phyloP scores from a whole-genome alignment of 148 eudicot species.

The Rhododendron simsii region DNA sequence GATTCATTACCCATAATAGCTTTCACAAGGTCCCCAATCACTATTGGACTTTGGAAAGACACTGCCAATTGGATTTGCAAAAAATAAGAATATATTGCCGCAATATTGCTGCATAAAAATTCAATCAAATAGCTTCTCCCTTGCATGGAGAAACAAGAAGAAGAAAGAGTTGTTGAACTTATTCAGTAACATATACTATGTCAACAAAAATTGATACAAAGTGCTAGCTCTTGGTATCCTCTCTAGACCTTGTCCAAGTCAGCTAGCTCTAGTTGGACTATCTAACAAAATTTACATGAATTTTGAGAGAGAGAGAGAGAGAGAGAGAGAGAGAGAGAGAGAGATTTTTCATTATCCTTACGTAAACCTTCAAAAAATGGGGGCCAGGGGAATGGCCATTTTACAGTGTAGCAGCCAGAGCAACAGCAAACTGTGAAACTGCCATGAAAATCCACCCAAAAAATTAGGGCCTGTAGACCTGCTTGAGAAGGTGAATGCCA shows the following conservation, averaged over 20 bases:
- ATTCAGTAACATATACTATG: background rate
- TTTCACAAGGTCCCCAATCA: background rate
- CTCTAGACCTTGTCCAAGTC: background rate
- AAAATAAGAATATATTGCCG: background rate
- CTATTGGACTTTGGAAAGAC: background rate
- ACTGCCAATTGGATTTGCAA: background rate
- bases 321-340: background rate
- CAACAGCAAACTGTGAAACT: background rate
- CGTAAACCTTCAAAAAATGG: background rate
- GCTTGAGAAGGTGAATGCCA: background rate
- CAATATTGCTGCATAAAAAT: background rate
- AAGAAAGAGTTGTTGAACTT: background rate
- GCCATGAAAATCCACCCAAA: slow-evolving; percentile 2
- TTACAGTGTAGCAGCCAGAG: background rate
- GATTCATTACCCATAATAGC: background rate
- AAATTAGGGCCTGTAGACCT: background rate
- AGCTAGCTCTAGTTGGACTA: background rate
- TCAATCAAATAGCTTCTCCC: background rate
- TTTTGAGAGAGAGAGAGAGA: background rate
- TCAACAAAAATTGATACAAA: background rate
- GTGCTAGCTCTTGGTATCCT: slow-evolving; percentile 1
- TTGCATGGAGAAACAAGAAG: background rate
- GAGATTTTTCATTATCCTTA: no score
- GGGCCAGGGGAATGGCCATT: background rate
- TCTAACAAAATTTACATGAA: slow-evolving; percentile 8